These are phyloP conservation scores for Aspergillus sp. DNA, from an alignment of 2,329 filamentous ascomycete genomes.

Conservation along the genomic window DNA sequence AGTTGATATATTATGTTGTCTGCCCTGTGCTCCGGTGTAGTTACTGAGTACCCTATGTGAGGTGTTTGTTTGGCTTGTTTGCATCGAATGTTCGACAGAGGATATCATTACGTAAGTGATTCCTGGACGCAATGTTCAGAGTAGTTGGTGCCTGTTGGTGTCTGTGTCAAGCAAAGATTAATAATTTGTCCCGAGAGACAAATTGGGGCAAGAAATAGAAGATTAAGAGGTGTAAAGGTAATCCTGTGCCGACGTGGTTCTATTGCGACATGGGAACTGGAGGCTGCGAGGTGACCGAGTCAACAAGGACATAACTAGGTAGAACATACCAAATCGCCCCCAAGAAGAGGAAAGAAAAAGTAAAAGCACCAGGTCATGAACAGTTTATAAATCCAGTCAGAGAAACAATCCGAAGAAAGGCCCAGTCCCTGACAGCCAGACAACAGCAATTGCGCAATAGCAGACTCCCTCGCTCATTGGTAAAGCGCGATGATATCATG, in stretches of 20 bases:
- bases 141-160: not conserved
- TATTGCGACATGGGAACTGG: no score
- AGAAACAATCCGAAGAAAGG: not conserved
- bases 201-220: no score
- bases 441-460: conserved; percentile 11
- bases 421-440: not conserved
- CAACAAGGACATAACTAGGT: no score
- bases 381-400: not conserved
- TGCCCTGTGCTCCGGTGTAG: no score
- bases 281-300: no score
- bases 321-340: no score
- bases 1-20: no score
- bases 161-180: no score
- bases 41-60: no score
- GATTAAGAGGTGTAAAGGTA: no score
- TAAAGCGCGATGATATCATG: conserved; percentile 21
- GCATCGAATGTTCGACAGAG: not conserved
- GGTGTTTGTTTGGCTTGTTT: not conserved
- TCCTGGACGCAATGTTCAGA: not conserved
- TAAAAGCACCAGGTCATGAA: not conserved
- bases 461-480: not conserved
- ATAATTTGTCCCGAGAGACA: no score
- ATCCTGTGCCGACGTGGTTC: no score
- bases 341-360: not conserved
- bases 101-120: not conserved